These are phyloP conservation scores for Arachis monticola DNA, from an alignment of 331 rosid genomes.

Conservation along the genomic window DNA sequence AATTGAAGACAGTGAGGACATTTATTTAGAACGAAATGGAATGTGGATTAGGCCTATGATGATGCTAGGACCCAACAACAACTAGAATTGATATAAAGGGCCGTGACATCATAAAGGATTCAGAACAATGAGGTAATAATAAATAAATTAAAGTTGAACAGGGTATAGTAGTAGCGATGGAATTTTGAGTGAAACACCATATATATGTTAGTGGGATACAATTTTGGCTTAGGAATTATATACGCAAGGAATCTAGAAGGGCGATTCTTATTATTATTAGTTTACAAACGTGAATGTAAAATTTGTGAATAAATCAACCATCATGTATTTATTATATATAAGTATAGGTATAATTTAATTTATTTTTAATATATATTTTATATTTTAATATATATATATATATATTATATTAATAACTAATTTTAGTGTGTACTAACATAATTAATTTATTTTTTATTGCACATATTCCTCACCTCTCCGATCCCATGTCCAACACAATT, in stretches of 20 bases:
- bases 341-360: too few relatives aligned
- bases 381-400: too few relatives aligned
- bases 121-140: conserved; percentile 52
- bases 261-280: background rate
- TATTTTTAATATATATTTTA: too few relatives aligned
- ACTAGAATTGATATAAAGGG: conserved; percentile 9
- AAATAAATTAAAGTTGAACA: conserved; percentile 32
- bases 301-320: too few relatives aligned
- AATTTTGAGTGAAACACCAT: background rate
- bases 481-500: too few relatives aligned
- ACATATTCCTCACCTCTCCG: too few relatives aligned
- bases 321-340: too few relatives aligned
- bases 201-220: conserved; percentile 17
- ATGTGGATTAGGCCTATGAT: conserved; percentile 60
- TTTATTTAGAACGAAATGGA: conserved; percentile 14
- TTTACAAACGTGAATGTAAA: too few relatives aligned
- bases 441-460: too few relatives aligned
- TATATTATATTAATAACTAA: too few relatives aligned
- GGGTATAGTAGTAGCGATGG: conserved; percentile 20
- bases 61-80: conserved; percentile 46
- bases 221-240: conserved; percentile 17
- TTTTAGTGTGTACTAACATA: too few relatives aligned
- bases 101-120: conserved; percentile 16
- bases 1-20: conserved; percentile 34
- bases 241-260: conserved; percentile 3